These are phyloP conservation scores for Amaranthus cruentus DNA, from an alignment of 148 eudicot genomes.

Conservation along the genomic window DNA sequence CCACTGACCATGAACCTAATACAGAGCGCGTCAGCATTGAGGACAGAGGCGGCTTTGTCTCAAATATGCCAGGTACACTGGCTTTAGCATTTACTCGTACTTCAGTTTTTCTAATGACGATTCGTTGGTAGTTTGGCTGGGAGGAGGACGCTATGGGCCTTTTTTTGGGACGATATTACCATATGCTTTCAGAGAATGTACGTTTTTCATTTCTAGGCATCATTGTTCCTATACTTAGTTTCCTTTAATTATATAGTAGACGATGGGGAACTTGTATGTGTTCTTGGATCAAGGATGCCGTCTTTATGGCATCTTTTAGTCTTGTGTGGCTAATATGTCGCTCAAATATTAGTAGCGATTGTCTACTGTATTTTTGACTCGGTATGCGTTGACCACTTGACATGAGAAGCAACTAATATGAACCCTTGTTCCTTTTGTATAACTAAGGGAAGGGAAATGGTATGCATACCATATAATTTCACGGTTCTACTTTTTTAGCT, in stretches of 20 bases:
- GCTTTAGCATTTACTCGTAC: not conserved
- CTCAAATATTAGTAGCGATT: too few species aligned
- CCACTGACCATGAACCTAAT: constrained; percentile 73
- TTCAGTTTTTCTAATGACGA: constrained; percentile 1
- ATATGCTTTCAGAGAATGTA: not conserved
- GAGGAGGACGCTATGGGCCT: not conserved
- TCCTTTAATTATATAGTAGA: not conserved
- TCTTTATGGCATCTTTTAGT: too few species aligned
- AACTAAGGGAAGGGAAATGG: too few species aligned
- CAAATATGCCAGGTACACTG: constrained; percentile 71
- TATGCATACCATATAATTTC: too few species aligned
- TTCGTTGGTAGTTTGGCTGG: not conserved
- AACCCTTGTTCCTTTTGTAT: too few species aligned
- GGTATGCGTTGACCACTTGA: too few species aligned
- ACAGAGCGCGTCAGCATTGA: constrained; percentile 72
- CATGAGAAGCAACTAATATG: too few species aligned
- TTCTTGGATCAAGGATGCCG: too few species aligned
- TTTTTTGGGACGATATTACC: not conserved
- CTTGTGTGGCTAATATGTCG: too few species aligned
- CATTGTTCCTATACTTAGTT: not conserved
- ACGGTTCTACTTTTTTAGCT: too few species aligned
- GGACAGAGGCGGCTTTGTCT: constrained; percentile 73
- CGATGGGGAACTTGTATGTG: too few species aligned
- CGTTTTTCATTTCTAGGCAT: not conserved
- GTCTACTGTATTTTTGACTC: too few species aligned